Conservation (phyloP, 306 rosid genomes). For the Glycine latifolia region DNA sequence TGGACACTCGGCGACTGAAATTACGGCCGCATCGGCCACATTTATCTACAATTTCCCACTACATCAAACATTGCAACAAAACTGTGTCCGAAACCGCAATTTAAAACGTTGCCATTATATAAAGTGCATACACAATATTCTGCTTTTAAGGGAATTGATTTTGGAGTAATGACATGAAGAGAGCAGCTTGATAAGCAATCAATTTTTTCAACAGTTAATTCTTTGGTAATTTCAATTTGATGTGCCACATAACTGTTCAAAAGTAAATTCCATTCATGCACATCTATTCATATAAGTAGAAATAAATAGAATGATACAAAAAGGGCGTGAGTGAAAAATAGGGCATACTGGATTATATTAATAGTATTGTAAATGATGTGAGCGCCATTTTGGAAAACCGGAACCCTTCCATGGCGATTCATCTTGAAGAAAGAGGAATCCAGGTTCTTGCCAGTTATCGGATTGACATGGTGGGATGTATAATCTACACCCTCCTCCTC, state of each 20-base stretch:
- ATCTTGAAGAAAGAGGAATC: slow-evolving; percentile 70
- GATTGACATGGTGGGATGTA: slow-evolving; percentile 83
- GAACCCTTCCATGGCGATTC: slow-evolving; percentile 68
- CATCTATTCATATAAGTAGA: not conserved
- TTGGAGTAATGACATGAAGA: no score
- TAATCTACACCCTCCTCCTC: slow-evolving; percentile 40
- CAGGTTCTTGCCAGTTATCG: slow-evolving; percentile 78
- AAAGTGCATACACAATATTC: no score
- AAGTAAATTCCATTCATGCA: not conserved
- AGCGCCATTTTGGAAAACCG: slow-evolving; percentile 77
- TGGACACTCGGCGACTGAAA: no score
- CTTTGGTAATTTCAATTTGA: no score
- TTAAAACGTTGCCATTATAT: no score
- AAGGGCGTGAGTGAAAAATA: slow-evolving; percentile 2
- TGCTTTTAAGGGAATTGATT: no score
- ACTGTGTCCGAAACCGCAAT: no score
- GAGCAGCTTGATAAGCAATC: no score
- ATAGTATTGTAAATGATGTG: slow-evolving; percentile 69
- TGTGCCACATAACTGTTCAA: not conserved
- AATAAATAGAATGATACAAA: not conserved
- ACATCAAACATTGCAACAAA: no score
- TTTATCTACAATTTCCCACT: not conserved
- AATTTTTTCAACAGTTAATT: no score
- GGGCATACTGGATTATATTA: slow-evolving; percentile 74
- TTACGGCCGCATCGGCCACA: not conserved